phyloP scores from a whole-genome alignment of 805 yeast genomes.

The Candida maltosa region DNA sequence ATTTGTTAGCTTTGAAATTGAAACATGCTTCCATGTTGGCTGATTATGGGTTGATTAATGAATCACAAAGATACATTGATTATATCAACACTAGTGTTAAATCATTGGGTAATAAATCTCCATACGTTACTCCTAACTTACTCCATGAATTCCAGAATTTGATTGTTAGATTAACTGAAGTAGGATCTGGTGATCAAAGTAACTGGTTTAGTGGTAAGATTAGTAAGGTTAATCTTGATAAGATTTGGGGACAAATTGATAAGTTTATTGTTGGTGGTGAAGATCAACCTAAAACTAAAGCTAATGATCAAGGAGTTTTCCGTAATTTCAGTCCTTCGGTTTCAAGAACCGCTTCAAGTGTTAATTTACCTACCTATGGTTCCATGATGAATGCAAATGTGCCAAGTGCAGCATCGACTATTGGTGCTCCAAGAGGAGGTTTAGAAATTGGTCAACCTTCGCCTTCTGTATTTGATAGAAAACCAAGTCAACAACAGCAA shows the following conservation, averaged over 20 bases:
- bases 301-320: constrained; percentile 54
- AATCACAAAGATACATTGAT: constrained; percentile 66
- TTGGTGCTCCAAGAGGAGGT: not conserved
- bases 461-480: not conserved
- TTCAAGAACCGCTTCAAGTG: constrained; percentile 50
- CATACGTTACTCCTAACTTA: constrained; percentile 20
- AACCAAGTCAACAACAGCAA: not conserved
- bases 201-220: constrained; percentile 63
- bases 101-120: constrained; percentile 25
- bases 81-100: constrained; percentile 33
- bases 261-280: constrained; percentile 87
- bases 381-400: no score
- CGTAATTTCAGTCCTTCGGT: constrained; percentile 68
- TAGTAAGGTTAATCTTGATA: constrained; percentile 66
- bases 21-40: constrained; percentile 66
- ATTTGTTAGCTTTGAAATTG: constrained; percentile 57
- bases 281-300: constrained; percentile 43
- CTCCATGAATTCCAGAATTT: constrained; percentile 33
- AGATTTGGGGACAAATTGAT: constrained; percentile 85
- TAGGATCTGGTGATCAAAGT: constrained; percentile 44
- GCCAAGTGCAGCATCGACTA: not conserved
- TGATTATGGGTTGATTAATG: constrained; percentile 58
- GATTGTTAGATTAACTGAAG: constrained; percentile 45
- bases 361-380: constrained; percentile 24
- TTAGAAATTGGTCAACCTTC: not conserved